phyloP scores from a whole-genome alignment of 2,329 filamentous ascomycete genomes.

The Sarocladium kiliense region DNA sequence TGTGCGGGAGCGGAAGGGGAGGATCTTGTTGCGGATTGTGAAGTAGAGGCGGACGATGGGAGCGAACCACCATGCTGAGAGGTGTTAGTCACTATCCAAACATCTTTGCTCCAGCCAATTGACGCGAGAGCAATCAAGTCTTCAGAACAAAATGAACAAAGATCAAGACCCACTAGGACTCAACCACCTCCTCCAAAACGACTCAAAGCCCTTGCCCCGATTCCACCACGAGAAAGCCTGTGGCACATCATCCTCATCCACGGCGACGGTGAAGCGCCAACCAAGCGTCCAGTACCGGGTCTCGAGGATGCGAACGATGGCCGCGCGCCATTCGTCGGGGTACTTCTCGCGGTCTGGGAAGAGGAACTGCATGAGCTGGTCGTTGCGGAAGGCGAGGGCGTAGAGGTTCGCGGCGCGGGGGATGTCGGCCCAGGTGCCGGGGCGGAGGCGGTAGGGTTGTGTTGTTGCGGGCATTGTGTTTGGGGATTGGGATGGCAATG shows the following conservation, averaged over 20 bases:
- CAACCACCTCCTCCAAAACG: constrained; percentile 25
- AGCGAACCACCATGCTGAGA: constrained; percentile 21
- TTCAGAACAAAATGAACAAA: no score
- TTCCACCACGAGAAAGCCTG: constrained; percentile 31
- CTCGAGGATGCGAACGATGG: constrained; percentile 22
- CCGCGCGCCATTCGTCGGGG: constrained; percentile 16
- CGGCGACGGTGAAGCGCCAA: constrained; percentile 23
- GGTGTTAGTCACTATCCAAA: background rate
- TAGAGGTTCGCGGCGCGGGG: constrained; percentile 20
- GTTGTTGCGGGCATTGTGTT: constrained; percentile 9
- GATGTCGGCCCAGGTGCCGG: constrained; percentile 25
- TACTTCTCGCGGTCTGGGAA: constrained; percentile 22
- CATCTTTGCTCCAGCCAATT: background rate
- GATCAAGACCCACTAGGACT: constrained; percentile 22
- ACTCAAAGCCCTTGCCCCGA: constrained; percentile 19
- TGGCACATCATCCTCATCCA: constrained; percentile 14
- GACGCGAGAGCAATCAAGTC: no score
- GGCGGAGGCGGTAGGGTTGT: constrained; percentile 22
- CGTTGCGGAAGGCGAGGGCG: constrained; percentile 22
- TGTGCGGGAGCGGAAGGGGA: constrained; percentile 15
- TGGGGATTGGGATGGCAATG: no score
- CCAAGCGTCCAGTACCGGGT: constrained; percentile 27
- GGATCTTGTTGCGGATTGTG: constrained; percentile 19
- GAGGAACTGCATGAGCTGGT: constrained; percentile 25
- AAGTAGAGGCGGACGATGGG: constrained; percentile 20